Conservation (phyloP, 495 filamentous ascomycete genomes). For the Aspergillus steynii region DNA sequence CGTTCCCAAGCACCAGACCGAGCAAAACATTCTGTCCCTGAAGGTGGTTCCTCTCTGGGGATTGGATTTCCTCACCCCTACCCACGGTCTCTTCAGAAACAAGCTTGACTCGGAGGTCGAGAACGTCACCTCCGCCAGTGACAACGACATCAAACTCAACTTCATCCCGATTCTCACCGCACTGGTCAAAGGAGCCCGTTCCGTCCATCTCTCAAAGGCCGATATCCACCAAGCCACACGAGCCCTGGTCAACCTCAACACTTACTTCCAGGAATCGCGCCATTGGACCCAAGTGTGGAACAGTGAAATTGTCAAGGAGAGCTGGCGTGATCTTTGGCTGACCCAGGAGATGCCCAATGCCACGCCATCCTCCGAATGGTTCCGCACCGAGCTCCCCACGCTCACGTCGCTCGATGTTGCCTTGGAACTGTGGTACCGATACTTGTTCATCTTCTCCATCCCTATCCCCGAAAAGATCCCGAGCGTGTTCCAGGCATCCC, state of each 20-base stretch:
- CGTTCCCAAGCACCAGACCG: conserved; percentile 64
- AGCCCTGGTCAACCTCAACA: conserved; percentile 61
- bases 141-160: conserved; percentile 57
- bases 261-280: conserved; percentile 59
- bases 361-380: conserved; percentile 52
- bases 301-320: conserved; percentile 58
- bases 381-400: conserved; percentile 60
- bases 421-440: conserved; percentile 63
- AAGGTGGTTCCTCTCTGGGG: conserved; percentile 70
- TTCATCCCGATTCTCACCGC: conserved; percentile 64
- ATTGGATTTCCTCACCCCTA: conserved; percentile 61
- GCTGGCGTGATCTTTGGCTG: conserved; percentile 63
- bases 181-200: conserved; percentile 58
- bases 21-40: conserved; percentile 64
- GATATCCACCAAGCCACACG: conserved; percentile 58
- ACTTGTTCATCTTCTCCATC: conserved; percentile 69
- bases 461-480: conserved; percentile 64
- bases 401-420: conserved; percentile 56
- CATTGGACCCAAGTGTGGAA: conserved; percentile 67
- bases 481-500: conserved; percentile 65
- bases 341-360: conserved; percentile 56
- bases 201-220: conserved; percentile 47
- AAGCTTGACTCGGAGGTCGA: conserved; percentile 63
- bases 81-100: conserved; percentile 64
- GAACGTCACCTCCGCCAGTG: conserved; percentile 51